Percentiles rank a stretch among this genome's conserved stretches.
Conservation (phyloP, 2,329 filamentous ascomycete genomes). For the Verticillium nubilum region DNA sequence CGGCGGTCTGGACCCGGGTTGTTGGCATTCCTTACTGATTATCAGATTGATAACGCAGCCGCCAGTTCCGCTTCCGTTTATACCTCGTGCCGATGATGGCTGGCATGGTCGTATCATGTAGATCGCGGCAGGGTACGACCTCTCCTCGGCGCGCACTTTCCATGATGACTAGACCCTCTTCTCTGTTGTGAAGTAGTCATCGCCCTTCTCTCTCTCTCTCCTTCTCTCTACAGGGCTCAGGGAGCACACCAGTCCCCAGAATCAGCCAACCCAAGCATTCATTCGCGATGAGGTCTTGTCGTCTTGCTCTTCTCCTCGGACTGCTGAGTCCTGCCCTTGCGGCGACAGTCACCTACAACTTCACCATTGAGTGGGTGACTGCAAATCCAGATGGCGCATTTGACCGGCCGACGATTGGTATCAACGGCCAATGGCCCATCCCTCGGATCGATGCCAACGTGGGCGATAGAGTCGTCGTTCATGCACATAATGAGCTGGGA, state of each 20-base stretch:
- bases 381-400: conserved; percentile 66
- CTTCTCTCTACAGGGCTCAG: background rate
- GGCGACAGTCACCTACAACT: conserved; percentile 52
- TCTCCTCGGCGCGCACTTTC: background rate
- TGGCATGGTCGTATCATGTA: background rate
- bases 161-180: background rate
- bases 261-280: background rate
- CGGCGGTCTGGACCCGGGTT: background rate
- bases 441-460: conserved; percentile 58
- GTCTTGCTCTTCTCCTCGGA: background rate
- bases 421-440: conserved; percentile 73
- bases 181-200: background rate
- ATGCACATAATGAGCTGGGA: conserved; percentile 52
- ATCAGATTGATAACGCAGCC: conserved; percentile 3
- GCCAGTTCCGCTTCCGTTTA: background rate
- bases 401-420: conserved; percentile 64
- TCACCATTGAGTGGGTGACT: conserved; percentile 65
- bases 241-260: background rate
- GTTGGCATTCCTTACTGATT: background rate
- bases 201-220: background rate
- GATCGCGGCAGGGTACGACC: background rate
- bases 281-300: background rate
- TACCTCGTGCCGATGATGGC: background rate
- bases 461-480: conserved; percentile 57
- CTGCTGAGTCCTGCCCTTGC: conserved; percentile 14